These are phyloP conservation scores for Nepenthes alata DNA, from an alignment of 179 eudicot species.

Conservation along the genomic window DNA sequence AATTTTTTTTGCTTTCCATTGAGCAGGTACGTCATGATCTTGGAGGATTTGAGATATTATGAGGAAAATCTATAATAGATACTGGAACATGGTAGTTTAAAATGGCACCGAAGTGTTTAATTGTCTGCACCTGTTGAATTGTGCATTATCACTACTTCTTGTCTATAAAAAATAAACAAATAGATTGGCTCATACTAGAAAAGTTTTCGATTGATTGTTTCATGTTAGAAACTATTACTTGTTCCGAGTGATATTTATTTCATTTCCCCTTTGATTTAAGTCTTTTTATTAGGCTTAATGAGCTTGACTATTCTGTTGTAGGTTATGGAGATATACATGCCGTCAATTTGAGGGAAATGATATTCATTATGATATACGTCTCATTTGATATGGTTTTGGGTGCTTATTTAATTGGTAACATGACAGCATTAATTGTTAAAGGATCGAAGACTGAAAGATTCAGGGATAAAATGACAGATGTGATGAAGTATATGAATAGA, in stretches of 20 bases:
- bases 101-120: too few relatives aligned
- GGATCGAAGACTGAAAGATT: conserved; percentile 81
- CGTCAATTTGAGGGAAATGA: conserved; percentile 84
- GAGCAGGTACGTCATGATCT: too few relatives aligned
- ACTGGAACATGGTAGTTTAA: too few relatives aligned
- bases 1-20: too few relatives aligned
- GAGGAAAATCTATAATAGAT: too few relatives aligned
- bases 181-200: too few relatives aligned
- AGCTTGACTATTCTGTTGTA: conserved; percentile 15
- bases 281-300: neutral
- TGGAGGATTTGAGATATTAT: too few relatives aligned
- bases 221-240: too few relatives aligned
- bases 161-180: too few relatives aligned
- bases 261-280: neutral
- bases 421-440: conserved; percentile 89
- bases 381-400: conserved; percentile 93
- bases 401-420: conserved; percentile 87
- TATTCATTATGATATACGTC: conserved; percentile 79
- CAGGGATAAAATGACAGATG: conserved; percentile 82
- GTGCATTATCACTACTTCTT: too few relatives aligned
- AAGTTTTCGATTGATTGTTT: too few relatives aligned
- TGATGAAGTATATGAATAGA: conserved; percentile 74
- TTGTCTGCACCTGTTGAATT: too few relatives aligned
- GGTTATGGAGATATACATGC: conserved; percentile 98
- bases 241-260: neutral